Conservation (phyloP, 371 early-diverging fungal genomes). For the Edhazardia aedis region DNA sequence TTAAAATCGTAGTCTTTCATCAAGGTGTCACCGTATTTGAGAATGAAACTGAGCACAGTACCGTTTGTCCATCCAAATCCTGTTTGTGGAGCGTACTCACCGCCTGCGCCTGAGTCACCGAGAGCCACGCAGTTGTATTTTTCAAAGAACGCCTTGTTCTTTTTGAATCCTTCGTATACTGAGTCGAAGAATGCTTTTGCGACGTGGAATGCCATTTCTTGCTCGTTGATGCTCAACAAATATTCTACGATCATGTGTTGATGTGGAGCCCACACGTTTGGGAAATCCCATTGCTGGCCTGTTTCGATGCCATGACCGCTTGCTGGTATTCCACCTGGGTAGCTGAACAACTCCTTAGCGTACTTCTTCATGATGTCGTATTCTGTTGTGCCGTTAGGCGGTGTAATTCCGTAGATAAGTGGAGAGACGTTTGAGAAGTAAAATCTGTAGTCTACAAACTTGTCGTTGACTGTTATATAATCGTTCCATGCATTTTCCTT, state of each 20-base stretch:
- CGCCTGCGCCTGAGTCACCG: constrained; percentile 53
- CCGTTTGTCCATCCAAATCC: constrained; percentile 86
- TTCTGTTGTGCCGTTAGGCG: neutral
- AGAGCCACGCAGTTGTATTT: constrained; percentile 52
- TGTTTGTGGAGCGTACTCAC: constrained; percentile 59
- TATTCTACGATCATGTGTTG: constrained; percentile 36
- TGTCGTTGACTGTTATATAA: constrained; percentile 27
- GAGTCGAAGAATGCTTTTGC: constrained; percentile 51
- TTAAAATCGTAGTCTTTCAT: neutral
- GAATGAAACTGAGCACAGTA: constrained; percentile 52
- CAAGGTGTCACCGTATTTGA: constrained; percentile 46
- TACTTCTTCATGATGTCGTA: constrained; percentile 19
- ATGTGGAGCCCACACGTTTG: constrained; percentile 57
- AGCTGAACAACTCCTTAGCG: constrained; percentile 24
- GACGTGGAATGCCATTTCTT: constrained; percentile 44
- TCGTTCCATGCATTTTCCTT: constrained; percentile 39
- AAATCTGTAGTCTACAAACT: constrained; percentile 44
- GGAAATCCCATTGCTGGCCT: constrained; percentile 64
- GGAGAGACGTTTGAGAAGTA: constrained; percentile 48
- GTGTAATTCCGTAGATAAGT: constrained; percentile 49
- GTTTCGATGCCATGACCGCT: constrained; percentile 41
- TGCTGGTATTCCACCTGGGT: constrained; percentile 53
- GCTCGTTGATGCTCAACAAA: constrained; percentile 13
- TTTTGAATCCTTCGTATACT: constrained; percentile 54
- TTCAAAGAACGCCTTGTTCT: constrained; percentile 57